Percentiles rank a stretch among this genome's conserved stretches.
phyloP scores from a whole-genome alignment of 2,329 filamentous ascomycete genomes.

The Epichloe amarillans region DNA sequence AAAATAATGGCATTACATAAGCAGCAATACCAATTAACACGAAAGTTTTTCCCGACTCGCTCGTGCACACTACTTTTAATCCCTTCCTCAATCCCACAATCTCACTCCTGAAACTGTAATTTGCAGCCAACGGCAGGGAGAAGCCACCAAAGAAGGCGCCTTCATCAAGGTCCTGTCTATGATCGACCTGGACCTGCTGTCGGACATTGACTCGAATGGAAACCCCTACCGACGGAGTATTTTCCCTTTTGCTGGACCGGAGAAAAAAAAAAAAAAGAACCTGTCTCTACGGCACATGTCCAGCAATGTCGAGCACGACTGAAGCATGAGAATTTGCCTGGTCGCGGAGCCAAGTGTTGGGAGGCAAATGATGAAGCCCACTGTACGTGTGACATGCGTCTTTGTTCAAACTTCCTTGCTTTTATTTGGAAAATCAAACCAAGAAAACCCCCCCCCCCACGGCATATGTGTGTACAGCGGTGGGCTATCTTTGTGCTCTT shows the following conservation, averaged over 20 bases:
- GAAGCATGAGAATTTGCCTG: not conserved
- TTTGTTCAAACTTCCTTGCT: too few relatives aligned
- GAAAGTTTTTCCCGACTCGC: not conserved
- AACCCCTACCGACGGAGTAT: not conserved
- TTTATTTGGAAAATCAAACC: too few relatives aligned
- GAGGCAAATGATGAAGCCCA: too few relatives aligned
- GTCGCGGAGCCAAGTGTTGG: not conserved
- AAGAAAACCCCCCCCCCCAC: constrained; percentile 12
- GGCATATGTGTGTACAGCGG: constrained; percentile 50
- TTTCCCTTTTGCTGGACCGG: not conserved
- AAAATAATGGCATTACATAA: constrained; percentile 1
- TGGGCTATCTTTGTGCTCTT: constrained; percentile 36
- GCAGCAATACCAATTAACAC: not conserved
- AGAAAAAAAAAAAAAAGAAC: too few relatives aligned
- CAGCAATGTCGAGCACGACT: not conserved
- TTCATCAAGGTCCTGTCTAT: not conserved
- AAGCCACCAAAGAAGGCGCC: not conserved
- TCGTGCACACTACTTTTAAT: too few relatives aligned
- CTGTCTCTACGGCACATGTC: not conserved
- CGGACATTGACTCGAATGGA: not conserved
- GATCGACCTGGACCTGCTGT: not conserved
- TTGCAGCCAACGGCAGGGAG: not conserved
- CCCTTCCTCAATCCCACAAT: not conserved
- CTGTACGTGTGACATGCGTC: not conserved
- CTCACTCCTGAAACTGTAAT: not conserved